Base-by-base conservation (phyloP, 768 basidiomycete species). In the Leccinum fibrillosum region DNA sequence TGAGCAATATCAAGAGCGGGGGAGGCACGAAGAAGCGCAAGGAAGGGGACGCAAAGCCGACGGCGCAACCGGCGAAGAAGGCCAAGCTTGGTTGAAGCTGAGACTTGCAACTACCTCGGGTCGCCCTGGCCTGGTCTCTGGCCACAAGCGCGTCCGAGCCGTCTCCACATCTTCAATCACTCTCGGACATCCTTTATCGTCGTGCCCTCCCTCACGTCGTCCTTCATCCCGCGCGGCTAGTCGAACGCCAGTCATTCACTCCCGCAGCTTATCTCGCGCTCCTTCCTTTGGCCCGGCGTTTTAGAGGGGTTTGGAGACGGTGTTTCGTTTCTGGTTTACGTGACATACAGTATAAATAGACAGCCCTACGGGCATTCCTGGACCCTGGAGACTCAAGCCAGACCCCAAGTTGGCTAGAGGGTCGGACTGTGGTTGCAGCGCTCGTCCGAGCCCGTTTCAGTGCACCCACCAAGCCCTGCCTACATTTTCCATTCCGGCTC, bases 21-120 rank as follows among this genome's bases (percentile, higher is more conserved):
- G 78, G 79, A 54, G 67, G 73, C 23, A 68, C 72, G 42, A 92
- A 90, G 79, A 90, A 89, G 75, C 78, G 89, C 60, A 92, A 92
- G 70, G 89, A 91, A 26, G 79, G 77, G 32, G 89, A 90, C 47
- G 10, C 44, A 2, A 85, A 82, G 59, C 78, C 76, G 17, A 84
- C 78, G 7, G 78, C 84, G 25, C 88, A 86, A 64, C 86, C 84
- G 48, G 69, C 76, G 52, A 89, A 92, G 83, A 90, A 86, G 75
- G 76, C 74, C 49, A 90, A 85, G 72, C 72, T 83, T 52, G 78
- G 76, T 58, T 90, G 73, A 82, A 61, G 62, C 47, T 47, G 63
- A 82, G 62, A 63, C 51, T 23, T 51, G 62, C 53, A 62, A 23
- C 23, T 23, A 23, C 59, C 1, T 58, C 51, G 48, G 52, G 53